Conservation (phyloP, 768 basidiomycete genomes). For the Suillus cothurnatus region DNA sequence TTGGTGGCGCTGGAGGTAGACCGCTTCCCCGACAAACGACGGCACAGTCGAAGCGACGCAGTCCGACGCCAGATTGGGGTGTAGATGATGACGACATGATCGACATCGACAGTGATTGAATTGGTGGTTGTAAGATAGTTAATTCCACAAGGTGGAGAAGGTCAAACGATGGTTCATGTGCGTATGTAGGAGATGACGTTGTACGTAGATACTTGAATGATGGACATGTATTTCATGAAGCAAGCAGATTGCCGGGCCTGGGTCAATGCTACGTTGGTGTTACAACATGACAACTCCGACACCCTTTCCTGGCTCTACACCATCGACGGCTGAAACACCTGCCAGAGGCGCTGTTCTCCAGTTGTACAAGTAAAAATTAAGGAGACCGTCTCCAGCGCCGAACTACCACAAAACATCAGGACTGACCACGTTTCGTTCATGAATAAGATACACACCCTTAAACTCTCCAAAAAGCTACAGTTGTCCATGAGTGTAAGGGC, state of each 20-base stretch:
- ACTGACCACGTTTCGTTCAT: neutral
- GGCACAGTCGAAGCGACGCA: conserved; percentile 44
- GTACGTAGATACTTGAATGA: conserved; percentile 3
- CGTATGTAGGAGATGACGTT: neutral
- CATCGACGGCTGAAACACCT: conserved; percentile 60
- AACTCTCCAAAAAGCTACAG: conserved; percentile 72
- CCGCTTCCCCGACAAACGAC: conserved; percentile 48
- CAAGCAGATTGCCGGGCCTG: conserved; percentile 17
- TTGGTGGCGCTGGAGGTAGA: conserved; percentile 56
- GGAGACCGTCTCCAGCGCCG: conserved; percentile 86
- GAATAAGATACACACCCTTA: conserved; percentile 59
- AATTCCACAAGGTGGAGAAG: neutral
- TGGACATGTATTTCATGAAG: conserved; percentile 9
- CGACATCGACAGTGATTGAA: conserved; percentile 79
- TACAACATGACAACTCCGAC: conserved; percentile 95
- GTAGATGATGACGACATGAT: conserved; percentile 86
- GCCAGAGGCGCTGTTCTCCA: conserved; percentile 85
- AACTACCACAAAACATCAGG: conserved; percentile 53
- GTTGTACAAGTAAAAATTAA: conserved; percentile 95
- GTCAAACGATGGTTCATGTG: neutral
- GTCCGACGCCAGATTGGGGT: conserved; percentile 80
- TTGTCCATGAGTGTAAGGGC: conserved; percentile 96
- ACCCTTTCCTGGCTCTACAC: conserved; percentile 65
- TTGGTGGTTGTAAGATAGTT: conserved; percentile 40
- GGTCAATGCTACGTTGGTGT: neutral